A percentile compares a stretch with the other conserved stretches of the same genome.
These are phyloP conservation scores for Tubosaeta sp. DNA, from an alignment of 768 basidiomycete species.

Conservation along the genomic window DNA sequence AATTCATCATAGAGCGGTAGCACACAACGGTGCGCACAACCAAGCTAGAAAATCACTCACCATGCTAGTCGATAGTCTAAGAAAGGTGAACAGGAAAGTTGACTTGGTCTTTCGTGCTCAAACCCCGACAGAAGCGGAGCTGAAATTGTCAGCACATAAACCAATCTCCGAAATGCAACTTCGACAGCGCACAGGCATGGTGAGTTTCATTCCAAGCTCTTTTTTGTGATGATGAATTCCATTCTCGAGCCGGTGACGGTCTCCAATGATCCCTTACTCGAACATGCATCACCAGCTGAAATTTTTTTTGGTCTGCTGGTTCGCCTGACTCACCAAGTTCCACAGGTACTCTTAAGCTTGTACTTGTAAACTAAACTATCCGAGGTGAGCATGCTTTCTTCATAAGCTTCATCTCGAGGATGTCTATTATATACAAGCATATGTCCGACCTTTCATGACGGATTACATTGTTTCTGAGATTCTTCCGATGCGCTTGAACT, in stretches of 20 bases:
- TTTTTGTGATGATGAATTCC: conserved; percentile 63
- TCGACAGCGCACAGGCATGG: conserved; percentile 9
- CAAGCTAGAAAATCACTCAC: conserved; percentile 13
- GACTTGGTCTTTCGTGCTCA: conserved; percentile 1
- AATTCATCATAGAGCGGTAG: conserved; percentile 41
- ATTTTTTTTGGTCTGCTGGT: conserved; percentile 25
- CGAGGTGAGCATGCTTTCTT: conserved; percentile 7
- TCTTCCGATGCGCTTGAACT: neutral
- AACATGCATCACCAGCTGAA: conserved; percentile 70
- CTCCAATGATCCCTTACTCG: conserved; percentile 65
- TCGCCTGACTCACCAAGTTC: neutral
- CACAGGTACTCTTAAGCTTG: neutral
- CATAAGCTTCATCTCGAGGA: conserved; percentile 34
- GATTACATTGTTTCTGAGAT: conserved; percentile 50
- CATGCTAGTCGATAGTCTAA: neutral
- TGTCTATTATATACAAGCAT: conserved; percentile 64
- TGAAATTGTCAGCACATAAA: neutral
- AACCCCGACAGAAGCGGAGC: conserved; percentile 31
- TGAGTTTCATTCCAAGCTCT: conserved; percentile 27
- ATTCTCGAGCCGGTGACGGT: conserved; percentile 72
- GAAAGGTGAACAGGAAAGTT: neutral
- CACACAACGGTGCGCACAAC: neutral
- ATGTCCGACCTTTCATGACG: conserved; percentile 65
- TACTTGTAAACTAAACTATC: neutral
- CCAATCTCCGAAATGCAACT: neutral